Conservation (phyloP, 1,284 basidiomycete species). For the Lentinula novae-zelandiae region DNA sequence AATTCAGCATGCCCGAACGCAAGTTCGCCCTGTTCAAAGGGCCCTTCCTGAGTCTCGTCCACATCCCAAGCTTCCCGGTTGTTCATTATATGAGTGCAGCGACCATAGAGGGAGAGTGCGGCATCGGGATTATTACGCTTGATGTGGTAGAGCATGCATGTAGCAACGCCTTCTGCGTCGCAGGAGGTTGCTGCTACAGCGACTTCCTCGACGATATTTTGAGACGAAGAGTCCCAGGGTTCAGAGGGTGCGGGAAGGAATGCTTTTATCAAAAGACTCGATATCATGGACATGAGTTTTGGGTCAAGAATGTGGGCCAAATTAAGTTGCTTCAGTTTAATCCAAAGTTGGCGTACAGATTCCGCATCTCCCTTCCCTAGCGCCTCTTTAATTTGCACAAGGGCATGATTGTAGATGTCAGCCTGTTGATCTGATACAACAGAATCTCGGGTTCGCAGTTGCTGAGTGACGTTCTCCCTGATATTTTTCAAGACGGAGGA, state of each 20-base stretch:
- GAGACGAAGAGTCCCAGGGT: conserved; percentile 25
- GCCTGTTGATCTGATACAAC: conserved; percentile 25
- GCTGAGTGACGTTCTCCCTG: conserved; percentile 9
- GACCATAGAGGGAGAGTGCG: conserved; percentile 45
- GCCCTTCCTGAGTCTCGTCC: conserved; percentile 10
- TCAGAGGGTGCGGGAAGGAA: neutral
- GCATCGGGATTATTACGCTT: conserved; percentile 34
- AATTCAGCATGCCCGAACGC: conserved; percentile 14
- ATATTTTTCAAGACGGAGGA: conserved; percentile 3
- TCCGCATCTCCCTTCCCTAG: conserved; percentile 28
- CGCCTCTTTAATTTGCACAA: conserved; percentile 33
- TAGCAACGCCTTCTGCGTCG: conserved; percentile 44
- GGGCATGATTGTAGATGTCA: conserved; percentile 32
- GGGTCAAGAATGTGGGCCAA: conserved; percentile 34
- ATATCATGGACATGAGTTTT: conserved; percentile 6
- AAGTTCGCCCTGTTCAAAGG: conserved; percentile 16
- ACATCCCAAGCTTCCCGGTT: conserved; percentile 23
- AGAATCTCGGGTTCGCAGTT: conserved; percentile 9
- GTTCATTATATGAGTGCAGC: conserved; percentile 29
- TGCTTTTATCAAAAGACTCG: conserved; percentile 11
- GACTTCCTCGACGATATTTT: conserved; percentile 38
- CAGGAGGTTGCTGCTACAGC: conserved; percentile 42
- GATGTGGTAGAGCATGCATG: conserved; percentile 47
- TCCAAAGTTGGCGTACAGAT: conserved; percentile 38
- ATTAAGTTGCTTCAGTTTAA: conserved; percentile 36